A percentile compares a stretch with the other conserved stretches of the same genome.
Conservation (phyloP, 1,139 yeast genomes). For the Geotrichum citri-aurantii region DNA sequence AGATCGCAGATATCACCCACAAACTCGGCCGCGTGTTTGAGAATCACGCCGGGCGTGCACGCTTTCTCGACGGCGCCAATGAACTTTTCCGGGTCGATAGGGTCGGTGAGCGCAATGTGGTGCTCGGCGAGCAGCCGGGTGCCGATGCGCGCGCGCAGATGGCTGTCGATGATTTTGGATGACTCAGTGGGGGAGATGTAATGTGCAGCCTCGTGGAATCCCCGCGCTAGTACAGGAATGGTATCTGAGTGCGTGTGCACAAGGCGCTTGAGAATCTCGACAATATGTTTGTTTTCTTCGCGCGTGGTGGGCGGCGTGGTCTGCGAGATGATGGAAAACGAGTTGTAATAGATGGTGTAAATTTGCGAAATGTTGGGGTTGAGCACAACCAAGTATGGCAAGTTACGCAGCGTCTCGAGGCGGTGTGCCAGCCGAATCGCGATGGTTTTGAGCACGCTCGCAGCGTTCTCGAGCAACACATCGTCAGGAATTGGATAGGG, state of each 20-base stretch:
- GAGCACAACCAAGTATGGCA: constrained; percentile 78
- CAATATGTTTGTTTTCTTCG: constrained; percentile 51
- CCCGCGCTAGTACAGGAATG: constrained; percentile 70
- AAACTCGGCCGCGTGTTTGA: constrained; percentile 59
- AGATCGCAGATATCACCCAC: constrained; percentile 78
- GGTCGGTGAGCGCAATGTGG: constrained; percentile 55
- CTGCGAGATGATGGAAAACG: constrained; percentile 58
- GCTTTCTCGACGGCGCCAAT: constrained; percentile 69
- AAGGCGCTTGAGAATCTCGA: constrained; percentile 49
- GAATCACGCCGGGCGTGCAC: constrained; percentile 55
- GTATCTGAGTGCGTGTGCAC: constrained; percentile 79
- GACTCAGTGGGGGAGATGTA: constrained; percentile 48
- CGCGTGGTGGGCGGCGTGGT: constrained; percentile 41
- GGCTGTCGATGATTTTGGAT: constrained; percentile 63
- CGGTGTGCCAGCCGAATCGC: constrained; percentile 46
- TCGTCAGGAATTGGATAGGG: constrained; percentile 28
- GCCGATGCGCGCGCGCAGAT: constrained; percentile 74
- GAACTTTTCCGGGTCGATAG: constrained; percentile 41
- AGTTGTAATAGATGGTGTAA: constrained; percentile 63
- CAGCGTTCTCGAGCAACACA: constrained; percentile 37
- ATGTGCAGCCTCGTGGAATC: constrained; percentile 67
- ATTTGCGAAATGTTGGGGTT: constrained; percentile 88
- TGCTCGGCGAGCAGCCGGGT: constrained; percentile 84
- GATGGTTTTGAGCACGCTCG: constrained; percentile 33
- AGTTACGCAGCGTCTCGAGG: constrained; percentile 57